These are phyloP conservation scores for Polychaeton citri DNA, from an alignment of 2,329 filamentous ascomycete genomes.

Conservation along the genomic window DNA sequence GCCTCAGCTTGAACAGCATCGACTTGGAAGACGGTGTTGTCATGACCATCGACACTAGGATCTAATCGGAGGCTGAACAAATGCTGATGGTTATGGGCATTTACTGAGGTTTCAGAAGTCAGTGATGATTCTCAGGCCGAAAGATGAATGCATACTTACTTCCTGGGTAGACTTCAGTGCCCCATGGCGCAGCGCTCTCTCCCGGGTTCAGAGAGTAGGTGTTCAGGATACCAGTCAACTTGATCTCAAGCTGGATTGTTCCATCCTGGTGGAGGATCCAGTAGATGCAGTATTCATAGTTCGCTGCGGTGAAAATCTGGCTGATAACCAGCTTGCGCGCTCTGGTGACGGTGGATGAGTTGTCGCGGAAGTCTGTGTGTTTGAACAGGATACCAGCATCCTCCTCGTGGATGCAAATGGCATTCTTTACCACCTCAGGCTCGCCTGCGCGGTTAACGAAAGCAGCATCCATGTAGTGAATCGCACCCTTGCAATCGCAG, in stretches of 20 bases:
- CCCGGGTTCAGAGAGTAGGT: constrained; percentile 71
- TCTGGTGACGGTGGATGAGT: constrained; percentile 73
- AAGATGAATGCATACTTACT: not conserved
- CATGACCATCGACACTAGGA: constrained; percentile 70
- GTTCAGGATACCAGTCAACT: constrained; percentile 84
- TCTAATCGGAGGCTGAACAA: constrained; percentile 84
- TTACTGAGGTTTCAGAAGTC: constrained; percentile 39
- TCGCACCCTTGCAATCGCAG: constrained; percentile 79
- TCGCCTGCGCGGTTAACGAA: constrained; percentile 68
- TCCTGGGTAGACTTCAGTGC: constrained; percentile 78
- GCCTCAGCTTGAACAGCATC: constrained; percentile 60
- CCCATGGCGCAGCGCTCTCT: constrained; percentile 77
- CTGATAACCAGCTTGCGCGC: constrained; percentile 76
- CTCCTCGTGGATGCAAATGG: constrained; percentile 91
- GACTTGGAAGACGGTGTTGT: constrained; percentile 74
- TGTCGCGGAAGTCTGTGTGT: constrained; percentile 74
- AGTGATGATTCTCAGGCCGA: not conserved
- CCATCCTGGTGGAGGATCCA: constrained; percentile 92
- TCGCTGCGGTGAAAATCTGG: constrained; percentile 88
- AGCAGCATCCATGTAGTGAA: constrained; percentile 80
- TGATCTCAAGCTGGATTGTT: constrained; percentile 78
- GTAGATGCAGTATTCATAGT: constrained; percentile 81
- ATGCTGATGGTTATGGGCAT: constrained; percentile 93
- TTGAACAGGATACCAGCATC: constrained; percentile 88
- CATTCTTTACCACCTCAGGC: constrained; percentile 77